Conservation (phyloP, 345 rosid genomes). For the Euphorbia peplus region DNA sequence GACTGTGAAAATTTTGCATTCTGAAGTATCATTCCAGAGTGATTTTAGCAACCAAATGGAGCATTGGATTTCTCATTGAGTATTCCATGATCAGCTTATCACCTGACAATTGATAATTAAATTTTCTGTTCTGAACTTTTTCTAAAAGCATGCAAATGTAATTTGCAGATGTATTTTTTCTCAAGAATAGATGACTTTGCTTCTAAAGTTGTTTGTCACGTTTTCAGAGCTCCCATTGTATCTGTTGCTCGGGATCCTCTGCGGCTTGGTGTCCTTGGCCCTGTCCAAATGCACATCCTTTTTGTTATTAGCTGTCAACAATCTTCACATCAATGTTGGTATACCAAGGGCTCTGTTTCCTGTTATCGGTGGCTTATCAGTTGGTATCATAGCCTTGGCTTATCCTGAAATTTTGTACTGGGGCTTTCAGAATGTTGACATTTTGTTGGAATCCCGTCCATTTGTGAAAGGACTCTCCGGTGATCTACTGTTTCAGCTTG, state of each 20-base stretch:
- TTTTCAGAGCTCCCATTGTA: constrained; percentile 87
- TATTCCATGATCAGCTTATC: neutral
- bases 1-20: too few species aligned
- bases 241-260: constrained; percentile 73
- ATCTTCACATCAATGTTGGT: constrained; percentile 56
- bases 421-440: constrained; percentile 94
- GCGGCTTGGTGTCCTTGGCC: constrained; percentile 70
- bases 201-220: constrained; percentile 10
- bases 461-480: constrained; percentile 73
- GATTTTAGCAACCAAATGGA: neutral
- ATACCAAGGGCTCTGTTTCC: constrained; percentile 77
- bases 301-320: constrained; percentile 47
- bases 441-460: constrained; percentile 80
- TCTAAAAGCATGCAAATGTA: too few species aligned
- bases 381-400: constrained; percentile 68
- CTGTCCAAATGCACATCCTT: constrained; percentile 77
- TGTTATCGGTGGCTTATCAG: constrained; percentile 59
- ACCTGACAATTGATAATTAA: neutral
- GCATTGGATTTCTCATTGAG: neutral
- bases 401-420: constrained; percentile 92
- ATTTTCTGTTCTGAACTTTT: too few species aligned
- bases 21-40: too few species aligned
- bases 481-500: constrained; percentile 73
- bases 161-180: neutral
- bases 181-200: neutral